These are phyloP conservation scores for Lactarius sanguifluus DNA, from an alignment of 768 basidiomycete genomes.

Conservation along the genomic window DNA sequence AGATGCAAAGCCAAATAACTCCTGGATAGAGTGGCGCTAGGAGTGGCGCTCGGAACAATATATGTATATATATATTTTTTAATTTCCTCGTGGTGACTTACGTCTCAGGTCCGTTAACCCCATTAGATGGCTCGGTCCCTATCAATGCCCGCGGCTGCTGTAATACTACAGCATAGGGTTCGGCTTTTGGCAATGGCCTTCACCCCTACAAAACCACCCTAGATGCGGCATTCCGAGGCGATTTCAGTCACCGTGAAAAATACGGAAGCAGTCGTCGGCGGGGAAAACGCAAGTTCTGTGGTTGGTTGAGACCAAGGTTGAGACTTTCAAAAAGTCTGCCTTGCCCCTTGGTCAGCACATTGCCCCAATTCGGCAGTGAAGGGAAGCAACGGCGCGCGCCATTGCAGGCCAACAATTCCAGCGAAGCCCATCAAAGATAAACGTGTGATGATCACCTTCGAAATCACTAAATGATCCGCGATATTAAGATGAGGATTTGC, in stretches of 20 bases:
- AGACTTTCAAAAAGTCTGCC: background rate
- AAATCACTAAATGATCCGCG: constrained; percentile 23
- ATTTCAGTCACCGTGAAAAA: background rate
- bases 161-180: background rate
- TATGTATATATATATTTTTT: background rate
- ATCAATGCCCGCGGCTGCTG: background rate
- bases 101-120: constrained; percentile 1
- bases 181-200: background rate
- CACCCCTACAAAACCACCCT: background rate
- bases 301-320: too few relatives aligned
- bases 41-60: background rate
- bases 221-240: background rate
- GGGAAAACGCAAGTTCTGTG: background rate
- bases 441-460: constrained; percentile 2
- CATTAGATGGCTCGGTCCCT: constrained; percentile 3
- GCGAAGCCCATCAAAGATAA: constrained; percentile 24
- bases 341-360: background rate
- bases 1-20: background rate
- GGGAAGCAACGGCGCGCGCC: constrained; percentile 9
- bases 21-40: background rate
- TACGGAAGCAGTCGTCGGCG: background rate
- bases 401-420: constrained; percentile 2
- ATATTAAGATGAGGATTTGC: constrained; percentile 24
- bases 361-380: constrained; percentile 10
- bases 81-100: background rate